Evolutionary conservation across 192 early-diverging fungal species (phyloP), one percentile per base, ranked within the genome.

Genomic region (Anaeromyces robustus): DNA sequence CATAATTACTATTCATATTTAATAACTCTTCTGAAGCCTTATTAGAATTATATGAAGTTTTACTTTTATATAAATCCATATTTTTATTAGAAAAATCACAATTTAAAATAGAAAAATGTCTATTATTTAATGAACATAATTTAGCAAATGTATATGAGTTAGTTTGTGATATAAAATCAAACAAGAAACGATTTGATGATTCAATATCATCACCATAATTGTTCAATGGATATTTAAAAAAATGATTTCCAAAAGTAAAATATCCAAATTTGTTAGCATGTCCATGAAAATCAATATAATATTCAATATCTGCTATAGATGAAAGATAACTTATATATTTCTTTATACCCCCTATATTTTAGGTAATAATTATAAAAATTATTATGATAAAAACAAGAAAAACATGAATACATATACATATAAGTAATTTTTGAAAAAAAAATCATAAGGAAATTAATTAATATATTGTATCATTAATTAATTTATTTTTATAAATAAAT

Each of bases 261-360:
- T 78, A 82, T 5, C 83, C 83, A n/a, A 39, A 30, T 34, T 83
- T 84, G 39, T 84, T 84, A 14, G 83, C 83, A 84, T 84, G 83
- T 30, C 83, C 83, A 31, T 84, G 83, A 17, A 84, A 81, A 31
- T 84, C 83, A 41, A 84, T 77, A 29, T 83, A 84, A 31, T 52
- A 84, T 32, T 78, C 13, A 11, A 84, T 29, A 12, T 29, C 4
- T 4, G 78, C 83, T 16, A 26, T 30, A 28, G 59, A 2, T 7
- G 77, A 6, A 30, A 84, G 30, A 28, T 68, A 29, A 32, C 30
- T 17, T 30, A 84, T 32, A 4, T 81, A 84, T 22, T 17, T 29
- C 29, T 29, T 32, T 13, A 77, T 79, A 29, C 82, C 83, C 80
- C 82, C 43, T 52, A 34, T 34, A 7, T 7, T 34, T 34, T 34